Evolutionary conservation across 768 basidiomycete genomes (phyloP), one percentile per base, ranked within the genome.

Genomic region (Pseudohyphozyma bogoriensis): DNA sequence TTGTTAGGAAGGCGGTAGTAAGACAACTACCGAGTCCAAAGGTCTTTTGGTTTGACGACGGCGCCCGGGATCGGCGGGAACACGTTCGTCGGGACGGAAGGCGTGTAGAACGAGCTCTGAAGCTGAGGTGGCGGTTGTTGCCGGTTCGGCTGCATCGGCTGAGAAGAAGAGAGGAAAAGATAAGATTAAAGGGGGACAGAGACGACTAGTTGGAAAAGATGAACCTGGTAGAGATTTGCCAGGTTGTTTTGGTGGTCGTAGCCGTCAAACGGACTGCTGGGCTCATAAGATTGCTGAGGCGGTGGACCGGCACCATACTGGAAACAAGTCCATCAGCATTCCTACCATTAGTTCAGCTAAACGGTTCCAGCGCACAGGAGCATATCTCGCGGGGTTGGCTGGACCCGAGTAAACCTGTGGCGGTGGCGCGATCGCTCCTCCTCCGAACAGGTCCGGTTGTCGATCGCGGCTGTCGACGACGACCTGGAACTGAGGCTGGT

Each of bases 401-500:
- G 75, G 77, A 60, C 80, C 77, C 18, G 81, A 70, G 70, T 87
- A 88, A 13, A 83, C 80, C 71, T 87, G 86, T 20, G 86, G 83
- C 11, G 87, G 87, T n/a, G n/a, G n/a, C 64, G 83, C 85, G 10
- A 87, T 78, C 61, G 87, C 84, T 63, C 82, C 79, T 58, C 77
- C 79, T 0, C 78, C 65, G 60, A 72, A 33, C 52, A 40, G 49
- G 58, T 56, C 59, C 29, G 47, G 49, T 33, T 56, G 64, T 53
- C 50, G 55, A 51, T 28, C 51, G 54, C 51, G 60, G 49, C 35
- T 64, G 53, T 28, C 24, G 53, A 69, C 70, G 37, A 68, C 65
- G 50, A 69, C 64, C 26, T 64, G 58, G 62, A 69, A 69, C 36
- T 59, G 63, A 13, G 60, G 49, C 31, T 63, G 55, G 16, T 42